These are phyloP conservation scores for Stemphylium lycopersici DNA, from an alignment of 2,329 filamentous ascomycete species.

Conservation along the genomic window DNA sequence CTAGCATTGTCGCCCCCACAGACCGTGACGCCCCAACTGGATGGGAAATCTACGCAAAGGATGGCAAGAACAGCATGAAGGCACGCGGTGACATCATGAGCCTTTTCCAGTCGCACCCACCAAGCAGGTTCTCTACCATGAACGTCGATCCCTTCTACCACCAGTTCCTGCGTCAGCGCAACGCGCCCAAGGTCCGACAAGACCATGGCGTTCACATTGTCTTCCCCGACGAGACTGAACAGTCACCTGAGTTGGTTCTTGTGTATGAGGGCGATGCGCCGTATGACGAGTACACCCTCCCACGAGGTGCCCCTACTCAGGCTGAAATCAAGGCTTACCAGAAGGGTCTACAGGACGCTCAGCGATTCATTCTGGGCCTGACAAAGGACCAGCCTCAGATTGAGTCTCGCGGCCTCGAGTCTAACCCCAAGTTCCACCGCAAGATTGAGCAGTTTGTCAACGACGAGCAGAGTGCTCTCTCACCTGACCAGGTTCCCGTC, in stretches of 20 bases:
- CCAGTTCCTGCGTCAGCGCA: conserved; percentile 69
- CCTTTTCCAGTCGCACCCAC: conserved; percentile 75
- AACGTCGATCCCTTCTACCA: conserved; percentile 81
- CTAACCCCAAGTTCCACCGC: conserved; percentile 66
- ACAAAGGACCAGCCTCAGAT: conserved; percentile 63
- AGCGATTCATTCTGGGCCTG: conserved; percentile 60
- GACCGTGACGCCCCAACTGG: conserved; percentile 72
- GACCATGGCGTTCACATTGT: conserved; percentile 76
- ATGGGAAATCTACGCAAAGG: conserved; percentile 88
- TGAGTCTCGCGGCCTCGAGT: conserved; percentile 59
- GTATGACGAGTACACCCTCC: conserved; percentile 59
- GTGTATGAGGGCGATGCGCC: conserved; percentile 73
- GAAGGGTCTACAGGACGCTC: conserved; percentile 63
- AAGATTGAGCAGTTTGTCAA: conserved; percentile 66
- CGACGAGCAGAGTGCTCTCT: conserved; percentile 60
- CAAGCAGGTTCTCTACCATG: conserved; percentile 70
- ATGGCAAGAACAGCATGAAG: conserved; percentile 80
- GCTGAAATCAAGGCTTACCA: conserved; percentile 63
- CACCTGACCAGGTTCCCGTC: conserved; percentile 60
- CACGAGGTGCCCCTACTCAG: conserved; percentile 61
- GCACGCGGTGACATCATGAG: conserved; percentile 77
- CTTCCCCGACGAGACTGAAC: conserved; percentile 67
- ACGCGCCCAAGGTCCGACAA: conserved; percentile 68
- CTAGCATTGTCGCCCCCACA: conserved; percentile 84
- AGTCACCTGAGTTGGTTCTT: conserved; percentile 68